These are phyloP conservation scores for Suillus occidentalis DNA, from an alignment of 768 basidiomycete species.

Conservation along the genomic window DNA sequence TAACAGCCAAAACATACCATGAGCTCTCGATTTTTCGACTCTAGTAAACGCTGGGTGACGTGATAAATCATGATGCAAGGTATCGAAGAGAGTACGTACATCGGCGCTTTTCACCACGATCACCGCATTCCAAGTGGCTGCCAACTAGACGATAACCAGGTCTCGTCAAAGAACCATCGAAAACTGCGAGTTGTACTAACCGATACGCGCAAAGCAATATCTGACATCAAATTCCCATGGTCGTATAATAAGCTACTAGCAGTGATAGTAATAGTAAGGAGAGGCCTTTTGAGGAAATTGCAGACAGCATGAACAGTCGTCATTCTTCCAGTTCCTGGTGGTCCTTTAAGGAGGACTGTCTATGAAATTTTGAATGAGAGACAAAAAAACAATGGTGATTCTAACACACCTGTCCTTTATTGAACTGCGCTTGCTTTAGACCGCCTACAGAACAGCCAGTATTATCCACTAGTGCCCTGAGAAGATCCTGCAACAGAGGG, in stretches of 20 bases:
- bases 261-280: not conserved
- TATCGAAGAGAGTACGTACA: not conserved
- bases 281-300: not conserved
- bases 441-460: not conserved
- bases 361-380: not conserved
- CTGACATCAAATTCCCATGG: not conserved
- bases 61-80: not conserved
- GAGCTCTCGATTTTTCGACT: not conserved
- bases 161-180: not conserved
- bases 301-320: not conserved
- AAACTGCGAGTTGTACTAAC: not conserved
- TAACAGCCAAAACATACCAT: not conserved
- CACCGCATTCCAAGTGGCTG: not conserved
- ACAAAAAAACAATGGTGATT: not conserved
- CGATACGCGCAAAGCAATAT: not conserved
- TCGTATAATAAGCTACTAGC: no score
- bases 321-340: constrained; percentile 1
- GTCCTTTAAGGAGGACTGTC: not conserved
- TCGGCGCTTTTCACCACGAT: not conserved
- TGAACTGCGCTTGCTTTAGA: not conserved
- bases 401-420: not conserved
- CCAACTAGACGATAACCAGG: not conserved
- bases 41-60: not conserved
- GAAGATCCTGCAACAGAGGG: not conserved
- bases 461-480: not conserved